These are phyloP conservation scores for Trebouxia gelatinosa DNA, from an alignment of 163 green algal species.

Conservation along the genomic window DNA sequence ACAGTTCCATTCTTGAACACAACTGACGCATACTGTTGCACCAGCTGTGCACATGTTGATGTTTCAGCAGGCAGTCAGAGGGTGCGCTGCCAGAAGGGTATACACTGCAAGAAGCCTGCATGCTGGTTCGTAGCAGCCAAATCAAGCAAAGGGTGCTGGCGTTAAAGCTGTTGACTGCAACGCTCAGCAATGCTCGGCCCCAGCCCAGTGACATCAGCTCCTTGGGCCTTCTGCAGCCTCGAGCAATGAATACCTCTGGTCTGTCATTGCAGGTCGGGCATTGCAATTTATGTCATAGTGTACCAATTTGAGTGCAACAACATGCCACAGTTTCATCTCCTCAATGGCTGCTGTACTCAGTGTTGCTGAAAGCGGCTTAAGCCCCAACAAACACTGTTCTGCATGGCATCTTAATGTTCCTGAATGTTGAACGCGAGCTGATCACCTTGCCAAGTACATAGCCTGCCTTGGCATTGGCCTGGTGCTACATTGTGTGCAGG, in stretches of 20 bases:
- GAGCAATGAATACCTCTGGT: background rate
- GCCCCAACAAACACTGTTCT: no score
- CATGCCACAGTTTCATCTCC: background rate
- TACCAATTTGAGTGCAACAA: background rate
- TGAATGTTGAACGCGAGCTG: no score
- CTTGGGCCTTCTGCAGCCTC: no score
- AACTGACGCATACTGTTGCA: no score
- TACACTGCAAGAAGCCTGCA: conserved; percentile 23
- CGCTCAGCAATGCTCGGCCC: background rate
- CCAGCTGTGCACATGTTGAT: no score
- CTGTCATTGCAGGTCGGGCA: background rate
- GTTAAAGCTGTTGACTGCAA: background rate
- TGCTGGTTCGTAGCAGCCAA: conserved; percentile 4
- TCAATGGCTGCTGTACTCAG: background rate
- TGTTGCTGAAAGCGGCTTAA: background rate
- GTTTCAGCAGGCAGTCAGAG: conserved; percentile 28
- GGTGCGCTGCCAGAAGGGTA: conserved; percentile 14
- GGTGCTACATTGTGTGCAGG: no score
- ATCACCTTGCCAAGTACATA: no score
- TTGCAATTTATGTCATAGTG: background rate
- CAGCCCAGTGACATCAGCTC: background rate
- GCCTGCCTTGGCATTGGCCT: no score
- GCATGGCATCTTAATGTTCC: no score
- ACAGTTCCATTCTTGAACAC: no score
- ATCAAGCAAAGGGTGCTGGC: conserved; percentile 5